phyloP scores from a whole-genome alignment of 306 rosid genomes.

The Bauhinia variegata region DNA sequence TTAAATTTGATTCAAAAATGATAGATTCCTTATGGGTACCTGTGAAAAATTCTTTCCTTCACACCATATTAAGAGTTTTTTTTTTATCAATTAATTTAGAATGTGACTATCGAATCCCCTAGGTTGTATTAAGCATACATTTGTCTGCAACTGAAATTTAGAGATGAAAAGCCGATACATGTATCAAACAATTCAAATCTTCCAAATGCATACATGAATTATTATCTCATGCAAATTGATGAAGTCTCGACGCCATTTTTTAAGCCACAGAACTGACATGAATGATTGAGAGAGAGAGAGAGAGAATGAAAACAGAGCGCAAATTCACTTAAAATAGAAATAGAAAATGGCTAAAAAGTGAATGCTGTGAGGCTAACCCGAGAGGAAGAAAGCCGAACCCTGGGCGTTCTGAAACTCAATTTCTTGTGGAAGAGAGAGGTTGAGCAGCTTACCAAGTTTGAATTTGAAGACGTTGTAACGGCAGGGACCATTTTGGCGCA shows the following conservation, averaged over 20 bases:
- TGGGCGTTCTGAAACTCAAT: background rate
- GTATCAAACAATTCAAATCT: background rate
- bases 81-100: background rate
- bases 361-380: conserved; percentile 35
- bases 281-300: too few species aligned
- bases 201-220: background rate
- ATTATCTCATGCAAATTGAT: background rate
- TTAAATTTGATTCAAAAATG: background rate
- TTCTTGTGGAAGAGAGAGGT: conserved; percentile 13
- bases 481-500: conserved; percentile 7
- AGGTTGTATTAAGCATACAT: background rate
- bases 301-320: too few species aligned
- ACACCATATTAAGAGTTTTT: background rate
- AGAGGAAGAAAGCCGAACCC: conserved; percentile 30
- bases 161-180: background rate
- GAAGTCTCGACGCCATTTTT: background rate
- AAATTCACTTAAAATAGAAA: background rate
- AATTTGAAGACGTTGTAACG: background rate
- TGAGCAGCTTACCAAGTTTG: conserved; percentile 15
- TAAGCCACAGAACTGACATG: background rate
- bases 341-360: background rate
- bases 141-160: background rate
- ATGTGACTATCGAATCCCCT: background rate
- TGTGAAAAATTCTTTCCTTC: background rate
- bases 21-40: background rate